A percentile compares a stretch with the other conserved stretches of the same genome.
These are phyloP conservation scores for Dactylella cylindrospora DNA, from an alignment of 2,329 filamentous ascomycete genomes.

Conservation along the genomic window DNA sequence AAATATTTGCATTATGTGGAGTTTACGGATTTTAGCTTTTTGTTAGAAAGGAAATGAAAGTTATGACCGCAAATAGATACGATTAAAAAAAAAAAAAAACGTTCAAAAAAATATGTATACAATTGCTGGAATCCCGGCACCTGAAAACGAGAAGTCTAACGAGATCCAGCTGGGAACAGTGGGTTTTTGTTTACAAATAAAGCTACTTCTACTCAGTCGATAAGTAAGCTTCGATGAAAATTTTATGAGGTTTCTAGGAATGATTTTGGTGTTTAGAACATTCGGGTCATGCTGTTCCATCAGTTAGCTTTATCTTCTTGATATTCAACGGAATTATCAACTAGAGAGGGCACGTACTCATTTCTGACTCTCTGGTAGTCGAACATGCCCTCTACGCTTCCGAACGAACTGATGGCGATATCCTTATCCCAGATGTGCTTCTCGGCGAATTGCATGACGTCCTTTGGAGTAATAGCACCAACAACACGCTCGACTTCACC, in stretches of 20 bases:
- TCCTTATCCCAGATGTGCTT: conserved; percentile 97
- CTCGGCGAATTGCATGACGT: conserved; percentile 95
- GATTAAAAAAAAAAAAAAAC: no score
- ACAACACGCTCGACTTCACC: conserved; percentile 94
- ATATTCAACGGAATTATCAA: not conserved
- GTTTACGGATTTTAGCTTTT: conserved; percentile 1
- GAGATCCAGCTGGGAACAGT: conserved; percentile 24
- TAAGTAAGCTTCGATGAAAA: conserved; percentile 4
- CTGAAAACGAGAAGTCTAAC: conserved; percentile 40
- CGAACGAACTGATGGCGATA: conserved; percentile 88
- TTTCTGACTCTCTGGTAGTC: conserved; percentile 77
- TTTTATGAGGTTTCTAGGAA: not conserved
- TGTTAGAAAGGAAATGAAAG: conserved; percentile 7
- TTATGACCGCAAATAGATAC: no score
- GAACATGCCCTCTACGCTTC: conserved; percentile 81
- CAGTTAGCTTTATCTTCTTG: conserved; percentile 2
- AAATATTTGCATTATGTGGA: not conserved
- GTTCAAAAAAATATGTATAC: conserved; percentile 42
- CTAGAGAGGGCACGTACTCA: conserved; percentile 55
- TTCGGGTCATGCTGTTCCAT: conserved; percentile 30
- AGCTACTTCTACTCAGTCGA: conserved; percentile 4
- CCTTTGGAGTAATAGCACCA: conserved; percentile 85
- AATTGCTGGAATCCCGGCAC: conserved; percentile 37
- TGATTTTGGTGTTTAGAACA: conserved; percentile 23
- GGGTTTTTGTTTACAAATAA: conserved; percentile 41